Percentiles rank a stretch among this genome's conserved stretches.
Evolutionary conservation across 2,329 filamentous ascomycete genomes (phyloP).

Genomic region (Calonectria pauciramosa): DNA sequence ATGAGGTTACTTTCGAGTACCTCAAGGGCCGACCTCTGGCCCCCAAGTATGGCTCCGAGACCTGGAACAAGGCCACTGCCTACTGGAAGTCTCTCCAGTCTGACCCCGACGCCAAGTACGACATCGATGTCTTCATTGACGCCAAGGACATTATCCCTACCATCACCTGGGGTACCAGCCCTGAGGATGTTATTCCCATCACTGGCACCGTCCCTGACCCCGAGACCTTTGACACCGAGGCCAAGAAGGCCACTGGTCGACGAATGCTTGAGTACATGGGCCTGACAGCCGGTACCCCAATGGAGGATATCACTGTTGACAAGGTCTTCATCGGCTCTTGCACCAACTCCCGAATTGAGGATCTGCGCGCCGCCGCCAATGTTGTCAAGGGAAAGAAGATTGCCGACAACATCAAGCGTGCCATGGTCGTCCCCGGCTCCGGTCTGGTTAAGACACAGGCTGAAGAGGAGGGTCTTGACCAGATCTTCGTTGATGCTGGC

Average conservation of each 20-base stretch:
- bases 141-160: conserved; percentile 94
- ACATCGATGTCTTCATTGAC: conserved; percentile 90
- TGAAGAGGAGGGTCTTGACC: conserved; percentile 91
- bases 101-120: conserved; percentile 90
- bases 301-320: conserved; percentile 93
- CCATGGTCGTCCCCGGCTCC: conserved; percentile 96
- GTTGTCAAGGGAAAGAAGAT: conserved; percentile 91
- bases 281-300: conserved; percentile 84
- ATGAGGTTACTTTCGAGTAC: conserved; percentile 94
- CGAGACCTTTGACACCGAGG: conserved; percentile 84
- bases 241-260: conserved; percentile 83
- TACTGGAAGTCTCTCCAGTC: conserved; percentile 92
- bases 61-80: conserved; percentile 89
- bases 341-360: conserved; percentile 97
- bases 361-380: conserved; percentile 87
- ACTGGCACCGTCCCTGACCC: conserved; percentile 92
- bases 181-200: conserved; percentile 96
- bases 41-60: conserved; percentile 83
- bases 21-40: conserved; percentile 92
- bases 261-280: conserved; percentile 98
- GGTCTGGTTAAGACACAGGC: conserved; percentile 94
- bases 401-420: conserved; percentile 89
- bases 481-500: conserved; percentile 90
- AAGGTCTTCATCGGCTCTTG: conserved; percentile 99
- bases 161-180: conserved; percentile 96